phyloP scores from a whole-genome alignment of 257 asterid species.

The Solanum microdontum region DNA sequence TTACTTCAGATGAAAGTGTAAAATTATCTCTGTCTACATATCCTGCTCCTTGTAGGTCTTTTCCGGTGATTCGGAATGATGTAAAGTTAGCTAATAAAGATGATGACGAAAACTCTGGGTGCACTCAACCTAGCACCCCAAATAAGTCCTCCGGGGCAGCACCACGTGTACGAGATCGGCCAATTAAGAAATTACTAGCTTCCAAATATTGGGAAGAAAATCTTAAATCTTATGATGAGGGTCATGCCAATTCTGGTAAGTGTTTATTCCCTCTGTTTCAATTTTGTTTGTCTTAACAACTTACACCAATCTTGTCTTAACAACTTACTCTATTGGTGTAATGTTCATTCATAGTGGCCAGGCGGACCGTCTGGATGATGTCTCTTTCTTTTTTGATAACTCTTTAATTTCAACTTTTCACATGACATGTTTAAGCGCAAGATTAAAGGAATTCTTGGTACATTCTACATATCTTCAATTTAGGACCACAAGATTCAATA shows the following conservation, averaged over 20 bases:
- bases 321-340: background rate
- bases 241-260: constrained; percentile 48
- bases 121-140: constrained; percentile 39
- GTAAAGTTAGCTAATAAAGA: constrained; percentile 73
- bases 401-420: background rate
- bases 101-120: constrained; percentile 78
- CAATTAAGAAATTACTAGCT: constrained; percentile 34
- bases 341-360: background rate
- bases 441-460: background rate
- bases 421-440: background rate
- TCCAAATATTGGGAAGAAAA: constrained; percentile 44
- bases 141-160: constrained; percentile 52
- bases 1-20: constrained; percentile 57
- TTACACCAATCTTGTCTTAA: too few relatives aligned
- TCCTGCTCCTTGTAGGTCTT: constrained; percentile 39
- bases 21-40: constrained; percentile 36
- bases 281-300: background rate
- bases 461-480: background rate
- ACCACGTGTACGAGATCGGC: constrained; percentile 28
- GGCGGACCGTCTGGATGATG: background rate
- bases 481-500: background rate
- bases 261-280: background rate
- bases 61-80: constrained; percentile 37
- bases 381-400: background rate
- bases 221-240: constrained; percentile 37